These are phyloP conservation scores for Trypanosoma cruzi DNA, from an alignment of 208 protist species.

Conservation along the genomic window DNA sequence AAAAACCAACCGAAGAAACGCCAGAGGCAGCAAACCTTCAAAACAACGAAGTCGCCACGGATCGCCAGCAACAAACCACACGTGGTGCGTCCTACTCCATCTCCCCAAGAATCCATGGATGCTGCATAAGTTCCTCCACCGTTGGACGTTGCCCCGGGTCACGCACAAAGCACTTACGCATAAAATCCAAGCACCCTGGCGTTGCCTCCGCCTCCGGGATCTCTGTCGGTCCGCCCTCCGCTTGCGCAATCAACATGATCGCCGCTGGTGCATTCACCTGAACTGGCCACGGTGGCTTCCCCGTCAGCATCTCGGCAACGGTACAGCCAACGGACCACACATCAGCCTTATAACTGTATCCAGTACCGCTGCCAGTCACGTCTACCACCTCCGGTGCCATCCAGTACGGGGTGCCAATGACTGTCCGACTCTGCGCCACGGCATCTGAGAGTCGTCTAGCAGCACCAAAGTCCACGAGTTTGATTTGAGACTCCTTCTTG, in stretches of 20 bases:
- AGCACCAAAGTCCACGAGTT: slow-evolving; percentile 92
- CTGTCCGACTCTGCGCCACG: slow-evolving; percentile 83
- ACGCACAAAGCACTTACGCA: slow-evolving; percentile 78
- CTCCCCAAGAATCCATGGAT: slow-evolving; percentile 81
- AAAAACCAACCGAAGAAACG: not conserved
- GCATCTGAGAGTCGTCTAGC: slow-evolving; percentile 82
- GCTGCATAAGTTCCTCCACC: slow-evolving; percentile 84
- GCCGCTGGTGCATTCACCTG: slow-evolving; percentile 77
- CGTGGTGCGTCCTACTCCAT: slow-evolving; percentile 41
- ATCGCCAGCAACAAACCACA: not conserved
- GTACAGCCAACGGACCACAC: slow-evolving; percentile 95
- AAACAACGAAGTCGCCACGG: too few species aligned
- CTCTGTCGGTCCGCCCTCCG: slow-evolving; percentile 77
- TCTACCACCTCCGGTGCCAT: slow-evolving; percentile 94
- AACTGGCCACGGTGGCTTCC: slow-evolving; percentile 89
- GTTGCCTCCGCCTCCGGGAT: slow-evolving; percentile 80
- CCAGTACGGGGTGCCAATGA: slow-evolving; percentile 94
- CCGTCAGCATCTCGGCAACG: slow-evolving; percentile 93
- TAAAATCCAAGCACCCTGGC: slow-evolving; percentile 82
- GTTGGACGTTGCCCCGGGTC: slow-evolving; percentile 82
- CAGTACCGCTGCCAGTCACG: slow-evolving; percentile 42
- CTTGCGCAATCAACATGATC: slow-evolving; percentile 91
- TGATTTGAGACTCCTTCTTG: slow-evolving; percentile 70
- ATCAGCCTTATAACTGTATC: slow-evolving; percentile 93
- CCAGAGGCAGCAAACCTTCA: too few species aligned